phyloP scores from a whole-genome alignment of 2,329 filamentous ascomycete genomes.

The Aspergillus spinulosporus region DNA sequence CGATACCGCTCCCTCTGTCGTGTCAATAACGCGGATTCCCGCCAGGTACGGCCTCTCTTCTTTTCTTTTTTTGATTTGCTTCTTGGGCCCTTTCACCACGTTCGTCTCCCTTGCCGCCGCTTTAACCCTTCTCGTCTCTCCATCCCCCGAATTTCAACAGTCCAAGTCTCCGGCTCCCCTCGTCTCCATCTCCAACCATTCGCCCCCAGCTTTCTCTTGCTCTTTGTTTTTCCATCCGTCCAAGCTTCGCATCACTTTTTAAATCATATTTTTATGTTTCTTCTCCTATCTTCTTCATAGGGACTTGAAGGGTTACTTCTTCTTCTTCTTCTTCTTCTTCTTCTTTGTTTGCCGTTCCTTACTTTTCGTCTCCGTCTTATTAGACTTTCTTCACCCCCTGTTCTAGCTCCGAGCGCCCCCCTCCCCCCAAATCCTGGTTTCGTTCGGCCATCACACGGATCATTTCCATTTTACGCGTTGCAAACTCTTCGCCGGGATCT shows the following conservation, averaged over 20 bases:
- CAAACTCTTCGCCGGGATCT: slow-evolving; percentile 9
- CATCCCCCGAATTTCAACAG: slow-evolving; percentile 2
- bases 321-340: not conserved
- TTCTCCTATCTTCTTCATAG: not conserved
- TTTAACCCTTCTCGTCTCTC: slow-evolving; percentile 4
- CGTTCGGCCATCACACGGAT: slow-evolving; percentile 9
- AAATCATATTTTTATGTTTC: not conserved
- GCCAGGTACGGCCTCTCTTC: slow-evolving; percentile 27
- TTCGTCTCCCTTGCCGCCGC: slow-evolving; percentile 15
- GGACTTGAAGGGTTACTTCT: not conserved
- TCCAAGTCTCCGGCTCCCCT: slow-evolving; percentile 1
- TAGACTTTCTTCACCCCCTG: slow-evolving; percentile 9
- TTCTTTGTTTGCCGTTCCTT: slow-evolving; percentile 13
- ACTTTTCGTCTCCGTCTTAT: slow-evolving; percentile 10
- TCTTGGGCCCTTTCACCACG: slow-evolving; percentile 4
- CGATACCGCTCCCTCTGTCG: slow-evolving; percentile 26
- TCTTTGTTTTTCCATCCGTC: slow-evolving; percentile 2
- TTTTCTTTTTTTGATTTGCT: slow-evolving; percentile 1
- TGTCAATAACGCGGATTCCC: slow-evolving; percentile 32
- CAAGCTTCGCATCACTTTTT: not conserved
- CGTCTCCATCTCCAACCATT: slow-evolving; percentile 7
- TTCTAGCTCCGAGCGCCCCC: slow-evolving; percentile 5
- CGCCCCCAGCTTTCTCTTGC: slow-evolving; percentile 1
- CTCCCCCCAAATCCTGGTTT: slow-evolving; percentile 10
- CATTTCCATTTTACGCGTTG: slow-evolving; percentile 1